Conservation (phyloP, 164 flowering plant genomes). For the Chloranthus sessilifolius region DNA sequence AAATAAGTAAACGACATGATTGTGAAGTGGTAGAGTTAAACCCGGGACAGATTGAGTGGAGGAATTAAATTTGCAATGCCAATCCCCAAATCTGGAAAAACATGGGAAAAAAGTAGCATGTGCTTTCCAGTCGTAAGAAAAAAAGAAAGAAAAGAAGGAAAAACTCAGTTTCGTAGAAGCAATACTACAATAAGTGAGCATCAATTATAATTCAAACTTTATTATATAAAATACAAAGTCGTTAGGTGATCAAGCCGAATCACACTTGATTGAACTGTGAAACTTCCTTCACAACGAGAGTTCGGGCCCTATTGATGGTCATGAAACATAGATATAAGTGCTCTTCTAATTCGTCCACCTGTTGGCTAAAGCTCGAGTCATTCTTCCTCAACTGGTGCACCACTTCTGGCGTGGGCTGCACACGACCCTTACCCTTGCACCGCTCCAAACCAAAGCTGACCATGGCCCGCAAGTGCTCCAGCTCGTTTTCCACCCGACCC, state of each 20-base stretch:
- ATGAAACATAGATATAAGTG: conserved; percentile 67
- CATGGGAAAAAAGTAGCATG: too few relatives aligned
- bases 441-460: conserved; percentile 35
- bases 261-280: conserved; percentile 18
- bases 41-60: too few relatives aligned
- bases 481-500: conserved; percentile 52
- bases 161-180: too few relatives aligned
- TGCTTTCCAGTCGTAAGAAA: too few relatives aligned
- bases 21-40: too few relatives aligned
- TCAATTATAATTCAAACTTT: too few relatives aligned
- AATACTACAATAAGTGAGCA: too few relatives aligned
- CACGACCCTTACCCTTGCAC: conserved; percentile 24
- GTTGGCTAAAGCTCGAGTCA: conserved; percentile 42
- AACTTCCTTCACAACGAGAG: conserved; percentile 50
- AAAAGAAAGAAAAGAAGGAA: too few relatives aligned
- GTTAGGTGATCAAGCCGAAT: neutral
- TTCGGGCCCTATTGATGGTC: conserved; percentile 70
- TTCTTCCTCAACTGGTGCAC: conserved; percentile 40
- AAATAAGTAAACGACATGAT: too few relatives aligned
- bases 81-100: too few relatives aligned
- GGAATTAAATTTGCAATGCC: too few relatives aligned
- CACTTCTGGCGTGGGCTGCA: conserved; percentile 38
- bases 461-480: conserved; percentile 40
- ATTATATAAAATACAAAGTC: too few relatives aligned
- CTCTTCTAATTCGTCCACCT: conserved; percentile 73